Base-by-base conservation (phyloP, 495 filamentous ascomycete genomes). In the Penicillium diatomitis region DNA sequence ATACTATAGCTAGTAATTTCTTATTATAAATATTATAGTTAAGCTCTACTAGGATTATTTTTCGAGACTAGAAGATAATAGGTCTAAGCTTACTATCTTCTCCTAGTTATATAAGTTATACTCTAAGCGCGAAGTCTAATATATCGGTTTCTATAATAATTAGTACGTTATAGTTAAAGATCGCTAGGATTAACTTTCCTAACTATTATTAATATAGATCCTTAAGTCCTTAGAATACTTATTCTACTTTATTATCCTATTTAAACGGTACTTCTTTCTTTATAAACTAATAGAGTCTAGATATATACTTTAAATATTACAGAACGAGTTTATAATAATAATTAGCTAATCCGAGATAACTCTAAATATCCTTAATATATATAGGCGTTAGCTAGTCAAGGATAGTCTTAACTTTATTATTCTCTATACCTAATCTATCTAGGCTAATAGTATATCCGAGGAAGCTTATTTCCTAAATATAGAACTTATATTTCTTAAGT, bases 1-100 rank as follows among this genome's bases (percentile, higher is more conserved):
- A 44, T 20, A 44, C 41, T 44, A 44, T 44, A 44, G 41, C 30
- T 44, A 44, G 5, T 44, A 44, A 27, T 44, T 44, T 32, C n/a
- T 44, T 44, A 44, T 44, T 10, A 10, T 44, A 10, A 4, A 44
- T 44, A 44, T 33, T 5, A 5, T 44, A 44, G n/a, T 44, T 44
- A 10, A 44, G 30, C 5, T 44, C 30, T 33, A 9, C 41, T 44
- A 33, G 30, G 4, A 44, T 44, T 33, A 44, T 44, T 29, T 44
- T 44, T 0, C 5, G 6, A 20, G n/a, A 44, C 30, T 44, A 44
- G 41, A 44, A 44, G 6, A 12, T 5, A 5, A 44, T 44, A 44
- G 30, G n/a, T 44, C 41, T 44, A 33, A 44, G 41, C 30, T 44
- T 44, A 33, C n/a, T 10, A 10, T 44, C 30, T 33, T 44, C 10